phyloP scores from a whole-genome alignment of 73 alveolate genomes.

The Paramecium bursaria region DNA sequence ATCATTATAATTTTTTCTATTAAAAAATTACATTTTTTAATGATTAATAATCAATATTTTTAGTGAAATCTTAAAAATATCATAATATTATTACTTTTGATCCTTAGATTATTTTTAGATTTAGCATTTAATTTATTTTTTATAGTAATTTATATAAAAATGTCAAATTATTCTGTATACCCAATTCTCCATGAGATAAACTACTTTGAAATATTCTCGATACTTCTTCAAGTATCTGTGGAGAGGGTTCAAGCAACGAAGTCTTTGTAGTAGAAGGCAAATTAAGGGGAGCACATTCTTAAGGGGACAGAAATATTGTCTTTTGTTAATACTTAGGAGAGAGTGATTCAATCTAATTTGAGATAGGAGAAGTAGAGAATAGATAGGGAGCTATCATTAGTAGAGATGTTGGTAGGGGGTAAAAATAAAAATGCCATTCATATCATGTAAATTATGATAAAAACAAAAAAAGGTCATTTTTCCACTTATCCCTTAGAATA shows the following conservation, averaged over 20 bases:
- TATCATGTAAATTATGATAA: constrained; percentile 8
- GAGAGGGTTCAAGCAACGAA: constrained; percentile 19
- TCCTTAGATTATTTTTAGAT: too few relatives aligned
- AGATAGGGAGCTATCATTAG: constrained; percentile 21
- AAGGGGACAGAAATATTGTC: constrained; percentile 8
- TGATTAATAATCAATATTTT: too few relatives aligned
- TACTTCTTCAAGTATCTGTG: neutral
- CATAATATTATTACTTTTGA: too few relatives aligned
- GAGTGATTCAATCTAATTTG: neutral
- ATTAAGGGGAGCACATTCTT: constrained; percentile 2
- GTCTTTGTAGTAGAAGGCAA: neutral
- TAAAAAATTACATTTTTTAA: too few relatives aligned
- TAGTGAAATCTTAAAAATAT: too few relatives aligned
- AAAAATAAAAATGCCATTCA: neutral
- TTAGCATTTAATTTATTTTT: too few relatives aligned
- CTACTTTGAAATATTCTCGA: constrained; percentile 17
- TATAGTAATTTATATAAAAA: too few relatives aligned
- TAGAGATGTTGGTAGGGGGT: constrained; percentile 19
- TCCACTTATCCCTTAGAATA: constrained; percentile 26
- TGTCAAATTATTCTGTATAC: constrained; percentile 30
- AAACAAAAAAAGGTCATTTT: constrained; percentile 21
- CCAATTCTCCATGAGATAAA: constrained; percentile 27
- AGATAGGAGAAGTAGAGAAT: constrained; percentile 46
- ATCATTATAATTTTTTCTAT: too few relatives aligned
- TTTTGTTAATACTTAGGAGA: constrained; percentile 47